A percentile compares a stretch with the other conserved stretches of the same genome.
Conservation (phyloP, 331 rosid genomes). For the Prunus yedoensis region DNA sequence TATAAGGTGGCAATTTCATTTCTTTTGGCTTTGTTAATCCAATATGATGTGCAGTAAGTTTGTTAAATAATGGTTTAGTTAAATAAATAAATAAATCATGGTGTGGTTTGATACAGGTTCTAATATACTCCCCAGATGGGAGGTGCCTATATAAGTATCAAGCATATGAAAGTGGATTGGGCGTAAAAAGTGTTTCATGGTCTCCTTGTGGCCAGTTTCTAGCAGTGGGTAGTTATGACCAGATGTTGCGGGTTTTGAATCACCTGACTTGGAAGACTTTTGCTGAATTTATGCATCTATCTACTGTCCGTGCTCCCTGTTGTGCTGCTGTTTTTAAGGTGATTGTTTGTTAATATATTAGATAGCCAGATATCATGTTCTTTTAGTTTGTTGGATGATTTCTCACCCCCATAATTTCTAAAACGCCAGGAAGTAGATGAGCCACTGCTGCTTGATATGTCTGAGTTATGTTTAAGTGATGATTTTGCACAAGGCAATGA, state of each 20-base stretch:
- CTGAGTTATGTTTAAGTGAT: slow-evolving; percentile 70
- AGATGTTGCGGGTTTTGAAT: slow-evolving; percentile 91
- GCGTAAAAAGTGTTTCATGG: slow-evolving; percentile 92
- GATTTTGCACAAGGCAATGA: slow-evolving; percentile 63
- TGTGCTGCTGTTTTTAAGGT: slow-evolving; percentile 88
- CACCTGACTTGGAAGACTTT: slow-evolving; percentile 97
- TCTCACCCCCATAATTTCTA: slow-evolving; percentile 19
- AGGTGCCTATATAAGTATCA: slow-evolving; percentile 93
- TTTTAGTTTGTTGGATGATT: slow-evolving; percentile 14
- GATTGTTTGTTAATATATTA: slow-evolving; percentile 13
- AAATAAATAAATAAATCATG: no score
- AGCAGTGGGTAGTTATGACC: slow-evolving; percentile 95
- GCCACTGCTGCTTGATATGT: slow-evolving; percentile 86
- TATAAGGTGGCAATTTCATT: slow-evolving; percentile 59
- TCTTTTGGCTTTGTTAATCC: slow-evolving; percentile 7
- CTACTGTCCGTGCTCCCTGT: slow-evolving; percentile 81
- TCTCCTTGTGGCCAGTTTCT: slow-evolving; percentile 95
- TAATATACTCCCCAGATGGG: slow-evolving; percentile 95
- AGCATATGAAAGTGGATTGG: slow-evolving; percentile 94
- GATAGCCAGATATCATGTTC: neutral
- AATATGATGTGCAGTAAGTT: neutral
- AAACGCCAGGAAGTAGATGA: slow-evolving; percentile 86
- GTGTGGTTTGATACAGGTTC: slow-evolving; percentile 60
- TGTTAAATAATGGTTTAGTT: slow-evolving; percentile 5
- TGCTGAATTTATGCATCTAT: slow-evolving; percentile 87